These are phyloP conservation scores for Lasiosphaeria hispida DNA, from an alignment of 495 filamentous ascomycete genomes.

Conservation along the genomic window DNA sequence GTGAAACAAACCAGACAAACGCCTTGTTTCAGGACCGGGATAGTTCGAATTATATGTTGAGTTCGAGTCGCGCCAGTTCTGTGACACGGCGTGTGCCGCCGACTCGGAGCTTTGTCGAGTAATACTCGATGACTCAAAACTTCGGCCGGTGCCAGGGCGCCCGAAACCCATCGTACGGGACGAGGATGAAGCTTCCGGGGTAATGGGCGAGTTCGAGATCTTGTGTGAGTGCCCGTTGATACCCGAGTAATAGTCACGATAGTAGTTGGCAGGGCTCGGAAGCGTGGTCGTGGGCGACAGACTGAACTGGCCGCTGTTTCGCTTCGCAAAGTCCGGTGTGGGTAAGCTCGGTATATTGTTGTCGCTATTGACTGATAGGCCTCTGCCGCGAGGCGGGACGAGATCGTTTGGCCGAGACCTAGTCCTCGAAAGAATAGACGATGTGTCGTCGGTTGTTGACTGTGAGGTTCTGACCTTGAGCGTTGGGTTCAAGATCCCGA, in stretches of 20 bases:
- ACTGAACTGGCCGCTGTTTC: constrained; percentile 54
- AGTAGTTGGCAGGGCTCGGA: constrained; percentile 50
- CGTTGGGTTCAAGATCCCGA: constrained; percentile 50
- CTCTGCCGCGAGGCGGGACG: constrained; percentile 43
- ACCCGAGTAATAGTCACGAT: constrained; percentile 48
- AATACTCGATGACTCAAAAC: constrained; percentile 44
- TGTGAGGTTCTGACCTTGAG: constrained; percentile 42
- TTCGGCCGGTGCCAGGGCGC: constrained; percentile 52
- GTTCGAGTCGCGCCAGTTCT: constrained; percentile 45
- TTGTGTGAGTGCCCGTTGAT: constrained; percentile 35
- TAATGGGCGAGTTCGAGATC: constrained; percentile 42
- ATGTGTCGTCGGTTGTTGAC: constrained; percentile 45
- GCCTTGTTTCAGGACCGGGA: constrained; percentile 37
- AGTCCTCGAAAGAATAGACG: constrained; percentile 36
- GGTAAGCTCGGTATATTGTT: constrained; percentile 59
- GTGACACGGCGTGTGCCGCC: constrained; percentile 28
- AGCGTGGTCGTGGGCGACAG: constrained; percentile 49
- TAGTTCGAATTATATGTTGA: constrained; percentile 44
- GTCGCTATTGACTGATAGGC: constrained; percentile 59
- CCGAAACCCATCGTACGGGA: constrained; percentile 31
- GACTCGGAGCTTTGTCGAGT: constrained; percentile 48
- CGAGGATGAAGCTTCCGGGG: constrained; percentile 38
- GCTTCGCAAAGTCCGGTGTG: constrained; percentile 55
- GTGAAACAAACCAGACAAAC: constrained; percentile 71
- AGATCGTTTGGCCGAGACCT: constrained; percentile 40